Base-by-base conservation (phyloP, 2,329 filamentous ascomycete genomes). In the Aspergillus piperis region DNA sequence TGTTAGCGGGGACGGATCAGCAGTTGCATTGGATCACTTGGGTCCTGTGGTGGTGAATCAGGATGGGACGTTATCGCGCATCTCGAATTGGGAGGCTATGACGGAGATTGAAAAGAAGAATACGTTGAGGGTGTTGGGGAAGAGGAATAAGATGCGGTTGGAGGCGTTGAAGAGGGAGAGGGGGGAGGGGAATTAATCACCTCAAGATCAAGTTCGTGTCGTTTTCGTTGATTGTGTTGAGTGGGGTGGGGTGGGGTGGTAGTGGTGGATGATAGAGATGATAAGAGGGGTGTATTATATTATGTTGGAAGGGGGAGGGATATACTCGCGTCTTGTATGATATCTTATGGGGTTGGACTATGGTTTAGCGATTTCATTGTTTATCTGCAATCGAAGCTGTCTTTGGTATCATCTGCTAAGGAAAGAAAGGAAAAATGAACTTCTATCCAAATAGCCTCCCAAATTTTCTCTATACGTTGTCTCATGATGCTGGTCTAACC, bases 71-170 rank as follows among this genome's bases (percentile, higher is more conserved):
- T 74, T 92, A 66, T 87, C 86, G 59, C 83, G 89, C 36, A 90
- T 93, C 67, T 77, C 82, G 38, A 92, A 93, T 73, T 93, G 90
- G 90, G 80, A 78, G 8, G 79, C 87, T 64, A 91, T 92, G 90
- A 83, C 84, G 2, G 85, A 86, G 25, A 81, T 86, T 6, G 90
- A 92, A 80, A 82, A 80, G 72, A 76, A 84, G 71, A 90, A 86
- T 69, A 90, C 89, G 39, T 65, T 92, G 71, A 81, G 86, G 49
- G 77, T 91, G 51, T 70, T 93, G 66, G 85, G 86, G 8, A 88
- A 85, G 81, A 80, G 90, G 71, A 92, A 93, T 71, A 82, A 88
- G 77, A 66, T 82, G 69, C 78, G 90, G 13, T 71, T 89, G 64
- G 85, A 83, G 52, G 81, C 77, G 30, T 72, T 91, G 68, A 81